Base-by-base conservation (phyloP, 352 stramenopile genomes). In the Phytophthora pluvialis region DNA sequence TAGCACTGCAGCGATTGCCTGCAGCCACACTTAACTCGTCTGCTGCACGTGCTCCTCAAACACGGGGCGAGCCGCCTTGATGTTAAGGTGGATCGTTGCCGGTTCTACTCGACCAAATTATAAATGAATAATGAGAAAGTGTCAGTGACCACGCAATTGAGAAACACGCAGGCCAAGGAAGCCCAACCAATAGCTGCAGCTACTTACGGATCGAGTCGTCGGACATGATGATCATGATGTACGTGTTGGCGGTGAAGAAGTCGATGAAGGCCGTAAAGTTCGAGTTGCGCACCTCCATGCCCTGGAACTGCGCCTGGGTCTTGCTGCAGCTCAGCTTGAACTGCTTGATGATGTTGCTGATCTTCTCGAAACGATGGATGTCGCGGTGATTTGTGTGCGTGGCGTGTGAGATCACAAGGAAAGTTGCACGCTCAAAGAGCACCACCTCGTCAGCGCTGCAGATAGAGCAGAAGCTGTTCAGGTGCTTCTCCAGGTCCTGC, bases 291-390 rank as follows among this genome's bases (percentile, higher is more conserved):
- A 97, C 90, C 68, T 97, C 91, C 96, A 99, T 99, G 40, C 96
- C 97, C 73, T 99, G 94, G 70, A 99, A 99, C 74, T 99, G 91
- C 26, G 95, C 96, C 75, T 98, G 94, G 1, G 96, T 98, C 82
- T 99, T 99, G 70, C 90, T 97, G 79, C 97, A 99, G 75, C 86
- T 98, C 16, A 99, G 87, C 81, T 99, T 99, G 82, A 99, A 99
- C 79, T 99, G 98, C 82, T 99, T 99, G 78, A 99, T 98, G 80
- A 99, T 99, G 75, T 99, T 99, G 70, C 90, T 98, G 68, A 99
- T 99, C 72, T 99, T 99, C 84, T 99, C 98, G 75, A 99, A 99
- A 16, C 98, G 95, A 74, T 99, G 96, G 39, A 97, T 97, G 72
- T 99, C 97, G 70, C 97, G 95, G 65, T 99, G 94, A 26, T 81